phyloP scores from a whole-genome alignment of 1,284 basidiomycete genomes.

The Rhodotorula sp. region DNA sequence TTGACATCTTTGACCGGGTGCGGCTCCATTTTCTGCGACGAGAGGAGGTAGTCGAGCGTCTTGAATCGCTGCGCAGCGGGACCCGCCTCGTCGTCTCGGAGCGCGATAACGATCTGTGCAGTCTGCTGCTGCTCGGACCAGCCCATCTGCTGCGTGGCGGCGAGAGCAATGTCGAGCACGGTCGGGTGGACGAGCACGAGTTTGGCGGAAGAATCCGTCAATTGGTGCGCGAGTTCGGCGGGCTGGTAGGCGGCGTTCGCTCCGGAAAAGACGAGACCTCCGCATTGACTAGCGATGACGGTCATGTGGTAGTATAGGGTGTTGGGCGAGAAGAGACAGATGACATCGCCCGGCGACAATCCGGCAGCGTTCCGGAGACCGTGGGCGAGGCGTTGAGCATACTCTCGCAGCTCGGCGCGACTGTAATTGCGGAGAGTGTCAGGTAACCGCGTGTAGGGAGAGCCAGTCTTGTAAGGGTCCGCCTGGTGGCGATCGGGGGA shows the following conservation, averaged over 20 bases:
- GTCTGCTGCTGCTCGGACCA: conserved; percentile 39
- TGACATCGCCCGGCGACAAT: conserved; percentile 25
- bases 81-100: conserved; percentile 25
- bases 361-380: conserved; percentile 29
- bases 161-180: conserved; percentile 32
- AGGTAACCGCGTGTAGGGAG: not conserved
- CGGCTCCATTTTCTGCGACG: conserved; percentile 14
- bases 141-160: conserved; percentile 35
- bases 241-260: conserved; percentile 45
- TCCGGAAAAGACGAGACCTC: conserved; percentile 41
- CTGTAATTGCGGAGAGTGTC: not conserved
- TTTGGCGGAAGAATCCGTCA: conserved; percentile 35
- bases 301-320: conserved; percentile 29
- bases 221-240: conserved; percentile 39
- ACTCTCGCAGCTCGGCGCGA: conserved; percentile 20
- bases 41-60: conserved; percentile 28
- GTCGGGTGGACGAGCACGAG: conserved; percentile 38
- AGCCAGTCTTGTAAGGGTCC: not conserved
- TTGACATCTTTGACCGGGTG: conserved; percentile 20
- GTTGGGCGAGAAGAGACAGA: conserved; percentile 44
- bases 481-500: not conserved
- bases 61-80: conserved; percentile 17
- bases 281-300: conserved; percentile 39
- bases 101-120: conserved; percentile 37
- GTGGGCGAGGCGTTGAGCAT: conserved; percentile 38